phyloP scores from a whole-genome alignment of 192 early-diverging fungal species.

The Podochytrium sp. region DNA sequence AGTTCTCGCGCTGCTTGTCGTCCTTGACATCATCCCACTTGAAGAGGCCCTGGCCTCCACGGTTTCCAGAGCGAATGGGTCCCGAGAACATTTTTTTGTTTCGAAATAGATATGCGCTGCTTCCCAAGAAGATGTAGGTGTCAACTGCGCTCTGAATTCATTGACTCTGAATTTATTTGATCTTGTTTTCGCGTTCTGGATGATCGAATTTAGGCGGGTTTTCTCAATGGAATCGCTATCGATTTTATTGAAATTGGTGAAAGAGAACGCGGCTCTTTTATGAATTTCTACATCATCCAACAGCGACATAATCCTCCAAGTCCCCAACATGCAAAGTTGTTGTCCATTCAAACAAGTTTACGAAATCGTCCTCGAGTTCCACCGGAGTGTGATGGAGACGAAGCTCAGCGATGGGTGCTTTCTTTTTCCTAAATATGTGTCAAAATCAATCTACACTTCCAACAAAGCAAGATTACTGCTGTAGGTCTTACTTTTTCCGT shows the following conservation, averaged over 20 bases:
- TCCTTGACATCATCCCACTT: slow-evolving; percentile 48
- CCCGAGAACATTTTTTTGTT: slow-evolving; percentile 17
- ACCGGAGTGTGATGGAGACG: background rate
- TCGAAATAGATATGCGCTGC: too few species aligned
- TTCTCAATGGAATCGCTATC: too few species aligned
- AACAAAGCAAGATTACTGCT: background rate
- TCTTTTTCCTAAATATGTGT: background rate
- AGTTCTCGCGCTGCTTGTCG: slow-evolving; percentile 81
- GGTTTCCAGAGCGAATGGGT: slow-evolving; percentile 29
- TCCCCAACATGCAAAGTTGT: slow-evolving; percentile 35
- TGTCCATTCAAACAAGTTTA: slow-evolving; percentile 51
- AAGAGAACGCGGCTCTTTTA: too few species aligned
- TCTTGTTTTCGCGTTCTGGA: too few species aligned
- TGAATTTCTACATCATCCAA: background rate
- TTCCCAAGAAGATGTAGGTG: too few species aligned
- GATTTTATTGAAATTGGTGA: too few species aligned
- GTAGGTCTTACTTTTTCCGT: background rate
- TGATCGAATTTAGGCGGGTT: too few species aligned
- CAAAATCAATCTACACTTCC: background rate
- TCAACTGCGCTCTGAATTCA: too few species aligned
- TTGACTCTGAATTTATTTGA: too few species aligned
- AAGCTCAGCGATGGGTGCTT: background rate
- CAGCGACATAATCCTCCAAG: slow-evolving; percentile 47
- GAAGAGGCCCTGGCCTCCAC: slow-evolving; percentile 49
- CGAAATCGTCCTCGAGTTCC: slow-evolving; percentile 52